Base-by-base conservation (phyloP, 495 filamentous ascomycete genomes). In the Staphylotrichum longicolle region DNA sequence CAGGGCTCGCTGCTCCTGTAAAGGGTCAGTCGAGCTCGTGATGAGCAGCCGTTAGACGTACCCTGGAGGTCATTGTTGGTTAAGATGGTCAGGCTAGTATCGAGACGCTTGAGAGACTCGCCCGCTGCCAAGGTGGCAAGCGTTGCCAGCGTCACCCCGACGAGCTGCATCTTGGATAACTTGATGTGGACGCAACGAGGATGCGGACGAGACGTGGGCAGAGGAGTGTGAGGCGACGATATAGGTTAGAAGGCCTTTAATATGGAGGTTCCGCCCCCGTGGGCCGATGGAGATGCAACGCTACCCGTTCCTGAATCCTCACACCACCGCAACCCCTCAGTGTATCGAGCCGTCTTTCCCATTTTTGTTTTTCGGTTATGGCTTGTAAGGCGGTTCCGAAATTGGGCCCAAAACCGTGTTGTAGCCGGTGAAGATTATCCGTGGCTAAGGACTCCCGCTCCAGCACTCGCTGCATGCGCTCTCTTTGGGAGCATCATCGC, bases 11-110 rank as follows among this genome's bases (percentile, higher is more conserved):
- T 3, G 67, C 35, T 35, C 76, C 79, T 82, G 57, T 5, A 27
- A 2, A 4, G 7, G 7, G 40, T 71, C 50, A 72, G 57, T 30
- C 0, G 7, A 32, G 0, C 33, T 33, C 20, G 14, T 33, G 53
- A n/a, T 27, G 20, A 44, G 39, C 8, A 33, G 12, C 7, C 15
- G 41, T 52, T 35, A 32, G 4, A 48, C 66, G n/a, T 62, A 76
- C 76, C 77, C 66, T 74, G 74, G 42, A 78, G 70, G 27, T 78
- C 76, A 64, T 78, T 77, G 55, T 70, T 68, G 51, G 75, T 69
- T 39, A 76, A 45, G 46, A 76, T 64, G 10, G 72, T 74, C 48
- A 79, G 53, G 46, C 72, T 69, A 14, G 76, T 75, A 42, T 73
- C 66, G n/a, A 77, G 57, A 6, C 60, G 54, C 57, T 67, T 67